Evolutionary conservation across 208 protist species (phyloP), one percentile per base, ranked within the genome.

Genomic region (Trypanosoma melophagium): DNA sequence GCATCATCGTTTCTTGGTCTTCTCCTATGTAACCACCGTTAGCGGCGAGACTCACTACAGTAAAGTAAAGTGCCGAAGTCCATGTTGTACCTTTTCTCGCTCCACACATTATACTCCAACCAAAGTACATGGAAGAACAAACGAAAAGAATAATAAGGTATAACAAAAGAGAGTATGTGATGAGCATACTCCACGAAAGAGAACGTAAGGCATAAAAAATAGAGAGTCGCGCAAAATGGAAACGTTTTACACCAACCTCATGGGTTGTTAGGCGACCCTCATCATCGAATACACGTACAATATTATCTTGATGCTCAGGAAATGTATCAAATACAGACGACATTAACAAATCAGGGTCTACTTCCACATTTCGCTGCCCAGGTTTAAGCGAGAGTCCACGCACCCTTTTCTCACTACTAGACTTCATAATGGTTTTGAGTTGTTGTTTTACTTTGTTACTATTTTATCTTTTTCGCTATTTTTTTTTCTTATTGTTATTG

Each of bases 21-120:
- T 95, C 89, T 41, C 89, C 89, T 50, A 92, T 70, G 67, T 95
- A 95, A 16, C 89, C 89, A 24, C 89, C 89, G 50, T 95, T 95
- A 7, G 89, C 89, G 22, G 89, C 86, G 2, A 95, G 76, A 44
- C 84, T 91, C 19, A 95, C 89, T 12, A 93, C 74, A 2, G 84
- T 86, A 64, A 95, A 95, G 76, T 95, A 95, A 31, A 90, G 58
- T 21, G 89, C 71, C 8, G 55, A 60, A 19, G 90, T 71, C 52
- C 68, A 67, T 59, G 66, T 83, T 31, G 74, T 63, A 2, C 61
- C 68, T 13, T 71, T 60, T 7, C 35, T 25, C 2, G 83, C 88
- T 12, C 88, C 85, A 60, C 89, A 95, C 44, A 54, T 50, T 47
- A 45, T 41, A 13, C 76, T 76, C 89, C 89, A 94, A 44, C 66